Percentiles rank a stretch among this genome's conserved stretches.
Evolutionary conservation across 495 filamentous ascomycete genomes (phyloP).

Genomic region (Hyphodiscus hymeniophilus): DNA sequence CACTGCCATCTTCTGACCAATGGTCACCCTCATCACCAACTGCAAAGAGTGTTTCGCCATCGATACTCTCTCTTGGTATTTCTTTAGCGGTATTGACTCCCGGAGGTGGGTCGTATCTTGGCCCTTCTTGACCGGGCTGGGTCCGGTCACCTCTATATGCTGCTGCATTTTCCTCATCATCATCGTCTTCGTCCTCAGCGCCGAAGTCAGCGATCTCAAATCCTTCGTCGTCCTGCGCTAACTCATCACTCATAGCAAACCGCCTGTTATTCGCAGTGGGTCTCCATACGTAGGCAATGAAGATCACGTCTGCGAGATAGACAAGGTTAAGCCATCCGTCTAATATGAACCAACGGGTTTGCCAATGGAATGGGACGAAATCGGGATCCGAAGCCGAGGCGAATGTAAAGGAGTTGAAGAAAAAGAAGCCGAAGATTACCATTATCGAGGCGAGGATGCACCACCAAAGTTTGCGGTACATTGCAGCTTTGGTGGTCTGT

Average conservation of each 20-base stretch:
- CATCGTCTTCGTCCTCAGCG: slow-evolving; percentile 65
- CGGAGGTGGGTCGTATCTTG: slow-evolving; percentile 24
- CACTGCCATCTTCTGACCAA: slow-evolving; percentile 60
- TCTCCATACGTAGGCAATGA: slow-evolving; percentile 94
- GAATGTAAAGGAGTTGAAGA: slow-evolving; percentile 89
- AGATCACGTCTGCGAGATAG: slow-evolving; percentile 84
- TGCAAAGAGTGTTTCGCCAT: slow-evolving; percentile 91
- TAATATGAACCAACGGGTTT: slow-evolving; percentile 92
- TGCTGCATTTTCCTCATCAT: slow-evolving; percentile 57
- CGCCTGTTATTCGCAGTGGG: slow-evolving; percentile 94
- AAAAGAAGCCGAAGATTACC: slow-evolving; percentile 95
- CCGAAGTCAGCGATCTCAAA: slow-evolving; percentile 95
- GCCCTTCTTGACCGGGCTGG: slow-evolving; percentile 29
- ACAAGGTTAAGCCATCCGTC: slow-evolving; percentile 98
- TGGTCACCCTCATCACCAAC: slow-evolving; percentile 63
- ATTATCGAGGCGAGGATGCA: slow-evolving; percentile 86
- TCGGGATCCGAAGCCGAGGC: slow-evolving; percentile 72
- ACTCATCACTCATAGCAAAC: slow-evolving; percentile 98
- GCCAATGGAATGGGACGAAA: slow-evolving; percentile 94
- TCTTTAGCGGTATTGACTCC: slow-evolving; percentile 16
- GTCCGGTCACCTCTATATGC: slow-evolving; percentile 36
- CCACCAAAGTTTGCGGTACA: slow-evolving; percentile 99
- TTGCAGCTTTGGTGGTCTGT: slow-evolving; percentile 76
- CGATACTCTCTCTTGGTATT: slow-evolving; percentile 57
- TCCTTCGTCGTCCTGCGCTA: slow-evolving; percentile 91